phyloP scores from a whole-genome alignment of 768 basidiomycete species.

The Trametes gibbosa region DNA sequence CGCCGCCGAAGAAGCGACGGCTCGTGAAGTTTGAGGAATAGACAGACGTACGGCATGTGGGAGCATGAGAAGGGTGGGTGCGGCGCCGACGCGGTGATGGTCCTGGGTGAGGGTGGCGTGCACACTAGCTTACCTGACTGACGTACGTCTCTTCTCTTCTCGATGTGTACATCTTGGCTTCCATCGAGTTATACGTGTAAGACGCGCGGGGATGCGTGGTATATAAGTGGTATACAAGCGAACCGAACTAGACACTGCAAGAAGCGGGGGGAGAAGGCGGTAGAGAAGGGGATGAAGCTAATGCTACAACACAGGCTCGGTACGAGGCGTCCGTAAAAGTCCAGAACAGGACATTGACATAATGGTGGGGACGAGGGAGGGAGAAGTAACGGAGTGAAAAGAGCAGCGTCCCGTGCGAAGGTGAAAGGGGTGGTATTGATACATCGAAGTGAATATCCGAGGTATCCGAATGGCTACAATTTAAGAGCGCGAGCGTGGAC shows the following conservation, averaged over 20 bases:
- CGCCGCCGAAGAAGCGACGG: conserved; percentile 39
- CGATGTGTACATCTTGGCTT: background rate
- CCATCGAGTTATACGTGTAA: background rate
- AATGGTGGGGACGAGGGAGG: background rate
- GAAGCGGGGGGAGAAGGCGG: background rate
- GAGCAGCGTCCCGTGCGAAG: background rate
- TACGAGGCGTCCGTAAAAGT: background rate
- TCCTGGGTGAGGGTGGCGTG: background rate
- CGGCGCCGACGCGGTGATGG: background rate
- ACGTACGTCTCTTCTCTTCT: background rate
- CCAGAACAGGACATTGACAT: background rate
- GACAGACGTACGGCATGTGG: background rate
- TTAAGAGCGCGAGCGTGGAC: background rate
- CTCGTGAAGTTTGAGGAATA: conserved; percentile 6
- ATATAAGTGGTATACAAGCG: background rate
- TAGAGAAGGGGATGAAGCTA: background rate
- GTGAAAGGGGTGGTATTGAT: background rate
- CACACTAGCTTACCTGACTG: background rate
- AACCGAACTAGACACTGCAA: background rate
- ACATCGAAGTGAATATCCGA: background rate
- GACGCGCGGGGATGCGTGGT: background rate
- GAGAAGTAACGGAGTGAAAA: background rate
- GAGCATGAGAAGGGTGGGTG: background rate
- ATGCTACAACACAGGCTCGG: conserved; percentile 7
- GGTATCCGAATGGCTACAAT: background rate